phyloP scores from a whole-genome alignment of 257 asterid species.

The Solanum piurae region DNA sequence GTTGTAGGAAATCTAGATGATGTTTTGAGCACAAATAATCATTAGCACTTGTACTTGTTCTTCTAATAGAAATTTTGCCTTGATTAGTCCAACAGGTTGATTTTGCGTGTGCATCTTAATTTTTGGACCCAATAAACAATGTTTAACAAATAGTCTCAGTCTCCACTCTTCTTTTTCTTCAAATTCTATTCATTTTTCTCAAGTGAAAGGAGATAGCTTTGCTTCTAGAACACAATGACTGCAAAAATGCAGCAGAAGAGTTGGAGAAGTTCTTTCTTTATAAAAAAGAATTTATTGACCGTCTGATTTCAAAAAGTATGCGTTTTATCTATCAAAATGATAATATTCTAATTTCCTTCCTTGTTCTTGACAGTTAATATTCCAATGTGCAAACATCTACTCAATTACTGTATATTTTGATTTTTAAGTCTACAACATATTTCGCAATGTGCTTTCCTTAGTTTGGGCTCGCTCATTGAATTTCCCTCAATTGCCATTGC shows the following conservation, averaged over 20 bases:
- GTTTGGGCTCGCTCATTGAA: too few relatives aligned
- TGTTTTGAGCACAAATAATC: background rate
- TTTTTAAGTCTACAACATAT: background rate
- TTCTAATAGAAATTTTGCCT: background rate
- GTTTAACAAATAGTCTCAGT: background rate
- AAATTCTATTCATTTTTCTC: background rate
- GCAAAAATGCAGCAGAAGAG: background rate
- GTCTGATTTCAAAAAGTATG: too few relatives aligned
- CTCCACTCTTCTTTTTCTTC: background rate
- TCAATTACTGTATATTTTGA: background rate
- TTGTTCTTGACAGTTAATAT: too few relatives aligned
- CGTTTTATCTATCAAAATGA: too few relatives aligned
- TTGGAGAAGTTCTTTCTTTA: background rate
- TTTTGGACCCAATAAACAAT: background rate
- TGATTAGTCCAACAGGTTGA: background rate
- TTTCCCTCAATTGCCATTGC: background rate
- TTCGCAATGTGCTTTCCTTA: background rate
- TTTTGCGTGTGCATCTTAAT: background rate
- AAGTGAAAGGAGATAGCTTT: background rate
- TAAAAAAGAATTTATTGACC: too few relatives aligned
- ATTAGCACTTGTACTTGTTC: background rate
- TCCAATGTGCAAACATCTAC: background rate
- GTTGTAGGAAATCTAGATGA: background rate
- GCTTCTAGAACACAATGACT: background rate
- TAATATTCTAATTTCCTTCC: background rate